These are phyloP conservation scores for Aspergillus melleus DNA, from an alignment of 2,329 filamentous ascomycete genomes.

Conservation along the genomic window DNA sequence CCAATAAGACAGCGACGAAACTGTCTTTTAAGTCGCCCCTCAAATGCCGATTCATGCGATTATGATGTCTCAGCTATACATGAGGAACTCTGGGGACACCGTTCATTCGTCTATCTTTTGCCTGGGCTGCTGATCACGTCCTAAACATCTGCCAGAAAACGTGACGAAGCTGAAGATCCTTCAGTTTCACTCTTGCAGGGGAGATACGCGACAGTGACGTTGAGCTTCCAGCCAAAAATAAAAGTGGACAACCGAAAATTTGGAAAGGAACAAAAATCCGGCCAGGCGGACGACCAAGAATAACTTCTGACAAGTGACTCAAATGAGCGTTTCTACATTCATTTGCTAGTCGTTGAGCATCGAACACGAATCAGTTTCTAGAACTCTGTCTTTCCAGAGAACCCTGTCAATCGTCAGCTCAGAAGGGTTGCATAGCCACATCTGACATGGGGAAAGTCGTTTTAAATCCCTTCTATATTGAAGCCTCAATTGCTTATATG, in stretches of 20 bases:
- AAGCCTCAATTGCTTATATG: slow-evolving; percentile 5
- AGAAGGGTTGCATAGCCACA: slow-evolving; percentile 20
- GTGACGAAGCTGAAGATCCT: background rate
- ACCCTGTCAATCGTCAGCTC: slow-evolving; percentile 13
- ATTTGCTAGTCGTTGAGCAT: background rate
- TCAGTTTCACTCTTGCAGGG: background rate
- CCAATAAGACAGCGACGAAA: background rate
- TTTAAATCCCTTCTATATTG: background rate
- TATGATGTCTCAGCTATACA: background rate
- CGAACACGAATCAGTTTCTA: background rate
- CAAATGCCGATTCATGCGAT: background rate
- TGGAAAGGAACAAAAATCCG: background rate
- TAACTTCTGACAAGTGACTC: background rate
- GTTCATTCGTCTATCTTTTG: background rate
- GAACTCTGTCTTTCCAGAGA: background rate
- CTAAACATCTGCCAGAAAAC: background rate
- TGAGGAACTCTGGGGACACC: background rate
- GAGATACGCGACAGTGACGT: background rate
- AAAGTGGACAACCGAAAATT: background rate
- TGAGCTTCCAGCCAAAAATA: background rate
- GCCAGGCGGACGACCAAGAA: background rate
- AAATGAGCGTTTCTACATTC: background rate
- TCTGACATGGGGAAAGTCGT: slow-evolving; percentile 15
- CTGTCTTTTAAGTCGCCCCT: background rate
- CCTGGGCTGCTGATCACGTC: background rate